A percentile compares a stretch with the other conserved stretches of the same genome.
Conservation (phyloP, 78 protist species). For the Dictyostelium citrinum region DNA sequence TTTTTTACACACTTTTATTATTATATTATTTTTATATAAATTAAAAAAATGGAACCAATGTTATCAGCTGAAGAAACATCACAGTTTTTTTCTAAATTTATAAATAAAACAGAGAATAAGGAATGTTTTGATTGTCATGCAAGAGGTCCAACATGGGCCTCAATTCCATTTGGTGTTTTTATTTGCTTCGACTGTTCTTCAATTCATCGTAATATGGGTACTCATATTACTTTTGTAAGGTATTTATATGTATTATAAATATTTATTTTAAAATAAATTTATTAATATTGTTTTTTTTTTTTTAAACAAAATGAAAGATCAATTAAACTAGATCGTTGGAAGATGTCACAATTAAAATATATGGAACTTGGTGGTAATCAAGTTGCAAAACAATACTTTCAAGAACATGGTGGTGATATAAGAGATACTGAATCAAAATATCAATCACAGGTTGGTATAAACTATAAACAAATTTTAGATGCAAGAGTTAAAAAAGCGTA, state of each 20-base stretch:
- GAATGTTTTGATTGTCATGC: constrained; percentile 89
- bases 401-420: constrained; percentile 64
- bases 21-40: neutral
- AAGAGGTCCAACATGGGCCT: constrained; percentile 89
- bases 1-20: neutral
- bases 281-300: neutral
- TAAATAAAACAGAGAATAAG: constrained; percentile 25
- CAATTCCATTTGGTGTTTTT: constrained; percentile 86
- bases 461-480: constrained; percentile 23
- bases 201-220: constrained; percentile 86
- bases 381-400: constrained; percentile 66
- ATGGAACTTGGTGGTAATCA: constrained; percentile 80
- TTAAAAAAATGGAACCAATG: neutral
- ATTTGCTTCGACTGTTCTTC: constrained; percentile 91
- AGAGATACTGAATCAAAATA: constrained; percentile 53
- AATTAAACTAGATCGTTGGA: constrained; percentile 68
- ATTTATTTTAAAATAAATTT: neutral
- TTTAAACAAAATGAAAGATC: constrained; percentile 25
- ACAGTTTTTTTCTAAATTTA: constrained; percentile 12
- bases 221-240: constrained; percentile 81
- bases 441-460: neutral
- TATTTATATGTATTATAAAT: neutral
- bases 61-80: neutral
- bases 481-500: constrained; percentile 14
- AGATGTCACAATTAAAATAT: constrained; percentile 43